phyloP scores from a whole-genome alignment of 2,329 filamentous ascomycete species.

The Trichoderma aggressivum region DNA sequence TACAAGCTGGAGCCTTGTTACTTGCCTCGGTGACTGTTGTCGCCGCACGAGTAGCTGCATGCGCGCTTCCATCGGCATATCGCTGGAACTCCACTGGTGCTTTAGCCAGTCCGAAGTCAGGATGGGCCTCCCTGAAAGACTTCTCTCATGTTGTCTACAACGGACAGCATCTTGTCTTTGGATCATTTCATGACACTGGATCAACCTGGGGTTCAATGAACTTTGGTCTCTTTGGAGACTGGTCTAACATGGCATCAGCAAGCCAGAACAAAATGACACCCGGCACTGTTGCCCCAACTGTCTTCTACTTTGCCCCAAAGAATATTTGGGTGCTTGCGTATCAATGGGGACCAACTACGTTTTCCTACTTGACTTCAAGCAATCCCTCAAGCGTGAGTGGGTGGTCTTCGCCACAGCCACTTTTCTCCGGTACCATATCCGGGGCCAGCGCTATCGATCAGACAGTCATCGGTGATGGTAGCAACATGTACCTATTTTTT shows the following conservation, averaged over 20 bases:
- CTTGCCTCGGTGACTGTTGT: not conserved
- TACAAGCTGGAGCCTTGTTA: not conserved
- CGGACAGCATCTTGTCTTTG: conserved; percentile 5
- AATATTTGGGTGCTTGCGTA: not conserved
- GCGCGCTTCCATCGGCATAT: conserved; percentile 1
- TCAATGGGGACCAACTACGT: conserved; percentile 6
- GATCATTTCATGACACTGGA: not conserved
- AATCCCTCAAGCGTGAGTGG: not conserved
- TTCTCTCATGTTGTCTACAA: conserved; percentile 2
- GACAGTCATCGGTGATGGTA: not conserved
- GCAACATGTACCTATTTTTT: conserved; percentile 7
- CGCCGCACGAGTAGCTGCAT: not conserved
- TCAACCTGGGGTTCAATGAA: not conserved
- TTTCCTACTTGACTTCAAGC: not conserved
- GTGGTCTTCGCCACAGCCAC: conserved; percentile 4
- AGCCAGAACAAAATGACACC: not conserved
- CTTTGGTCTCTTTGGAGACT: not conserved
- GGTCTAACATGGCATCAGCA: not conserved
- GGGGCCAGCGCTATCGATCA: not conserved
- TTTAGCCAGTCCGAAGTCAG: not conserved
- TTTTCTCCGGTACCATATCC: not conserved
- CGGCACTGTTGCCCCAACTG: not conserved
- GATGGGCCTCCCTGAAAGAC: not conserved
- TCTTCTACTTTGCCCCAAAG: not conserved
- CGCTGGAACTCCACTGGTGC: not conserved